Evolutionary conservation across 495 filamentous ascomycete genomes (phyloP).

Genomic region (Achaetomiella virescens): DNA sequence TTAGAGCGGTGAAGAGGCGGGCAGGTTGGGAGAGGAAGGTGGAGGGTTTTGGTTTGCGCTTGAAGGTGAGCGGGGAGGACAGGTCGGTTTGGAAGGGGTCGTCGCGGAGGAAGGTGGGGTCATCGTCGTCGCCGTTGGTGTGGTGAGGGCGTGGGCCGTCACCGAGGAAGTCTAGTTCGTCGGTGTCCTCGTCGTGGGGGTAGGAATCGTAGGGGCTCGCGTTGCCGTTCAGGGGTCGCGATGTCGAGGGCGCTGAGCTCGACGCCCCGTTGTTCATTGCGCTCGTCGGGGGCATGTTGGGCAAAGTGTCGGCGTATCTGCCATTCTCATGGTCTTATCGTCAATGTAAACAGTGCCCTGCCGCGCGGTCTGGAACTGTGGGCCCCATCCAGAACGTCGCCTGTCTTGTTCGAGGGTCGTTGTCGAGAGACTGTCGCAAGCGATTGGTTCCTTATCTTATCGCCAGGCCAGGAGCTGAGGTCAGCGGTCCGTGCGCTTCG

Average conservation of each 20-base stretch:
- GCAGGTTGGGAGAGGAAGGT: constrained; percentile 38
- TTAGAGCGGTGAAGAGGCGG: constrained; percentile 54
- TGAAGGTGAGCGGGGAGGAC: constrained; percentile 66
- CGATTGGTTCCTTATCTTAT: constrained; percentile 3
- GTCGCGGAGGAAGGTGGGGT: constrained; percentile 28
- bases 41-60: constrained; percentile 66
- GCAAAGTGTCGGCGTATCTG: constrained; percentile 3
- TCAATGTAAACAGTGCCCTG: neutral
- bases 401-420: neutral
- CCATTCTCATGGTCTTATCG: constrained; percentile 13
- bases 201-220: constrained; percentile 24
- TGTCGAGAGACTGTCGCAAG: neutral
- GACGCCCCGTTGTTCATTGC: constrained; percentile 22
- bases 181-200: constrained; percentile 27
- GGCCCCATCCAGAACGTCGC: neutral
- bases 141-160: constrained; percentile 23
- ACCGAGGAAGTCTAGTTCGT: constrained; percentile 43
- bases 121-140: constrained; percentile 21
- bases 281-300: constrained; percentile 17
- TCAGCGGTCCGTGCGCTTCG: neutral
- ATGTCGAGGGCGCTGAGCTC: constrained; percentile 12
- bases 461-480: neutral
- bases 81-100: constrained; percentile 48
- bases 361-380: neutral
- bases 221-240: constrained; percentile 19